Base-by-base conservation (phyloP, 768 basidiomycete genomes). In the Kondoa subrosea region DNA sequence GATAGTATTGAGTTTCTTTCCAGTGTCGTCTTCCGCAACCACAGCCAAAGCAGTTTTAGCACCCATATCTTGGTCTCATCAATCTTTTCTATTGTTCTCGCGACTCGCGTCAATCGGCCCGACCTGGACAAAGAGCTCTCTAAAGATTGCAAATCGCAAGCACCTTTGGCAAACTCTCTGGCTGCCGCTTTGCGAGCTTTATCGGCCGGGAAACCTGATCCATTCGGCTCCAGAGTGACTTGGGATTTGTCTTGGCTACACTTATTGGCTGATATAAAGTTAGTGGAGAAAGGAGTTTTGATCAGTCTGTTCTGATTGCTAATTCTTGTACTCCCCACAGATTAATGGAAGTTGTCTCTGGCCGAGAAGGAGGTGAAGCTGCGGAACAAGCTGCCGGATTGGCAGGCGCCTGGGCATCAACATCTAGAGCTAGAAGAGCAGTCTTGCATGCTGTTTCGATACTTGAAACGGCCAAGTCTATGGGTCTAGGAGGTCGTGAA, bases 121-220 rank as follows among this genome's bases (percentile, higher is more conserved):
- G 15, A 29, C n/a, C n/a, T 63, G 16, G 61, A 63, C 61, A 33
- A 63, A n/a, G 61, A 63, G 30, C 61, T 63, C n/a, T 16, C 14
- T 3, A 63, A 32, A 33, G 27, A 63, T 27, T 25, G 58, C 30
- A 31, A 59, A 25, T 59, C 58, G 3, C 61, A 63, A 63, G 61
- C 27, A 27, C 61, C 16, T 32, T 32, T 63, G 61, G 61, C 61
- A 21, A 50, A 50, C 40, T 8, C 40, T 8, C 40, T 50, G 8
- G 40, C 40, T 50, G 40, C 40, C 8, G 40, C 40, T 8, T 8
- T 50, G 40, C 12, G 12, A 8, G 8, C 40, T 50, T 50, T 50
- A 21, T 50, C 40, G 40, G 21, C 40, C 21, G 21, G 12, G 8
- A 21, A 50, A 21, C 8, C 40, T 50, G 40, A 50, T 50, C 8